Conservation (phyloP, 768 basidiomycete genomes). For the Boletales sp. region DNA sequence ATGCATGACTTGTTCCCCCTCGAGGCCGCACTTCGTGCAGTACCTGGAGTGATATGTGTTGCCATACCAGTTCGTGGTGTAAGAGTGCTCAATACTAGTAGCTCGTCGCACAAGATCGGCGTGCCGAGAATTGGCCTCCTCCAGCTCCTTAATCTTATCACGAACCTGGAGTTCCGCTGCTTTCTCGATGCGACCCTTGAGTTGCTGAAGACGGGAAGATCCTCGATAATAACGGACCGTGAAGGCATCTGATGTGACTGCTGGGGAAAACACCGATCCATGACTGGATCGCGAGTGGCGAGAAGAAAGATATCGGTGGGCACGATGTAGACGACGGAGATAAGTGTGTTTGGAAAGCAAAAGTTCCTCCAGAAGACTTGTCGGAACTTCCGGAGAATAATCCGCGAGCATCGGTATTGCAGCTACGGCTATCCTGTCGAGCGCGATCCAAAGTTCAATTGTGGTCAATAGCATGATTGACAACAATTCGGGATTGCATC, state of each 20-base stretch:
- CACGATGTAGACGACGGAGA: constrained; percentile 23
- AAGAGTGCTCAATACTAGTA: background rate
- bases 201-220: constrained; percentile 16
- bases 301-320: constrained; percentile 29
- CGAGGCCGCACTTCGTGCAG: constrained; percentile 30
- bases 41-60: background rate
- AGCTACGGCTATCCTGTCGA: constrained; percentile 25
- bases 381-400: constrained; percentile 33
- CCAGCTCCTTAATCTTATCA: constrained; percentile 31
- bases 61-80: background rate
- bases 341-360: constrained; percentile 26
- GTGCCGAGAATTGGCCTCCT: constrained; percentile 16
- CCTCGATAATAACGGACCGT: constrained; percentile 32
- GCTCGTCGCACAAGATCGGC: constrained; percentile 3
- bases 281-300: constrained; percentile 21
- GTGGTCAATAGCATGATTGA: constrained; percentile 41
- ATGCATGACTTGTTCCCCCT: constrained; percentile 15
- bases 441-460: constrained; percentile 36
- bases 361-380: constrained; percentile 22
- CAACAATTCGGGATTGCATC: constrained; percentile 33
- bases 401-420: constrained; percentile 24
- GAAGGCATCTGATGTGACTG: constrained; percentile 21
- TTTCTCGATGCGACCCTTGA: constrained; percentile 29
- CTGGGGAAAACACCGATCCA: constrained; percentile 34
- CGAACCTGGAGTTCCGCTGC: constrained; percentile 16